These are phyloP conservation scores for Ceriops tagal DNA, from an alignment of 345 rosid genomes.

Conservation along the genomic window DNA sequence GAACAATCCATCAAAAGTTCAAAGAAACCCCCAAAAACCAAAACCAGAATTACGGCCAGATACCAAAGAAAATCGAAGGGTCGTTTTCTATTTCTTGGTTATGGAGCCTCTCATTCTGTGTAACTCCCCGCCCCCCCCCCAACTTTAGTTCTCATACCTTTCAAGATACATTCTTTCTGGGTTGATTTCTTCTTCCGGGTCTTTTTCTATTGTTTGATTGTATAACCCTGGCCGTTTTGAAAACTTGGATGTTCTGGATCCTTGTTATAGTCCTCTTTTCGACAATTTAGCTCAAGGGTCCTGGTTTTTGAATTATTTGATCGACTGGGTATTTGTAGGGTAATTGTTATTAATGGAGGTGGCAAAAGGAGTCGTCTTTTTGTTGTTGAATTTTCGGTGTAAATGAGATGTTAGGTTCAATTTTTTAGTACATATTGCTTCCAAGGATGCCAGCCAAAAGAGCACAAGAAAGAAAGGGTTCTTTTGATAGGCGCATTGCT, in stretches of 20 bases:
- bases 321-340: slow-evolving; percentile 20
- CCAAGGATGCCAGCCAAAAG: slow-evolving; percentile 48
- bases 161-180: not conserved
- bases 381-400: slow-evolving; percentile 21
- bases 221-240: slow-evolving; percentile 7
- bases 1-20: slow-evolving; percentile 23
- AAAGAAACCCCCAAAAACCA: no score
- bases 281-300: not conserved
- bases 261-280: not conserved
- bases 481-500: slow-evolving; percentile 51
- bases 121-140: not conserved
- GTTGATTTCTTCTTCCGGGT: slow-evolving; percentile 2
- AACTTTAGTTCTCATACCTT: not conserved
- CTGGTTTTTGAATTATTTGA: slow-evolving; percentile 21
- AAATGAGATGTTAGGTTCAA: slow-evolving; percentile 9
- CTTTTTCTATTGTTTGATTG: not conserved
- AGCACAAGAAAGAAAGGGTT: slow-evolving; percentile 48
- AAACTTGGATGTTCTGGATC: slow-evolving; percentile 14
- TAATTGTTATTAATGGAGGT: not conserved
- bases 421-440: slow-evolving; percentile 38
- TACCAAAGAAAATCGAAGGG: no score
- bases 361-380: not conserved
- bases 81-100: slow-evolving; percentile 10
- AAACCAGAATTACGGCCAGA: no score
- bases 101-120: not conserved